Evolutionary conservation across 345 rosid genomes (phyloP).

Genomic region (Gossypium longicalyx): DNA sequence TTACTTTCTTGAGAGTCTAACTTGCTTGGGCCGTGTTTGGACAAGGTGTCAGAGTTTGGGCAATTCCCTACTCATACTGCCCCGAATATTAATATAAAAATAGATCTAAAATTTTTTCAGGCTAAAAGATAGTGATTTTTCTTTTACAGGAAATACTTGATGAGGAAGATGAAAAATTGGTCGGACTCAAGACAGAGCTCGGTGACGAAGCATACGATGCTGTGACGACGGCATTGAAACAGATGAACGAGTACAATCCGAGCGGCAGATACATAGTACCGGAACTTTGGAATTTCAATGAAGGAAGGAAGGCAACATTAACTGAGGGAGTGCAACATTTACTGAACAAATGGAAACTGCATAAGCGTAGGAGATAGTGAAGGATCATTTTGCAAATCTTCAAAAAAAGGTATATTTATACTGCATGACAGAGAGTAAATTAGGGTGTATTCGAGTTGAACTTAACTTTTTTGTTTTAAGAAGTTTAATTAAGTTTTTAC

Average conservation of each 20-base stretch:
- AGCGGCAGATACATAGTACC: conserved; percentile 50
- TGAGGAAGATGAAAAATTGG: conserved; percentile 49
- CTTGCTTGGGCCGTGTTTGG: no score
- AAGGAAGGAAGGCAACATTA: conserved; percentile 43
- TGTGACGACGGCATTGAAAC: conserved; percentile 37
- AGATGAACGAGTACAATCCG: conserved; percentile 51
- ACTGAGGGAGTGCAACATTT: conserved; percentile 35
- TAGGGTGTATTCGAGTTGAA: no score
- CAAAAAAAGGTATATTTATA: no score
- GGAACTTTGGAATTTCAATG: conserved; percentile 55
- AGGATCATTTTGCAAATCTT: not conserved
- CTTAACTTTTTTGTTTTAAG: no score
- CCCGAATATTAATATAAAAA: no score
- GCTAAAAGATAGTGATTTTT: not conserved
- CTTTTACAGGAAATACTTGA: conserved; percentile 38
- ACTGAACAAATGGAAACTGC: conserved; percentile 7
- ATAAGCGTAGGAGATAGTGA: not conserved
- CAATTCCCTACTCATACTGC: no score
- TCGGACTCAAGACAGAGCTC: conserved; percentile 34
- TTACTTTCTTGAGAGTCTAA: no score
- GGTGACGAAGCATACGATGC: conserved; percentile 48
- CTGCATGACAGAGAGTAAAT: not conserved
- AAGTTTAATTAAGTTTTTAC: no score
- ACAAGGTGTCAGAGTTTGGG: no score
- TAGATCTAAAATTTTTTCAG: no score